Percentiles rank a stretch among this genome's conserved stretches.
phyloP scores from a whole-genome alignment of 108 stramenopile species.

The Asterionellopsis glacialis region DNA sequence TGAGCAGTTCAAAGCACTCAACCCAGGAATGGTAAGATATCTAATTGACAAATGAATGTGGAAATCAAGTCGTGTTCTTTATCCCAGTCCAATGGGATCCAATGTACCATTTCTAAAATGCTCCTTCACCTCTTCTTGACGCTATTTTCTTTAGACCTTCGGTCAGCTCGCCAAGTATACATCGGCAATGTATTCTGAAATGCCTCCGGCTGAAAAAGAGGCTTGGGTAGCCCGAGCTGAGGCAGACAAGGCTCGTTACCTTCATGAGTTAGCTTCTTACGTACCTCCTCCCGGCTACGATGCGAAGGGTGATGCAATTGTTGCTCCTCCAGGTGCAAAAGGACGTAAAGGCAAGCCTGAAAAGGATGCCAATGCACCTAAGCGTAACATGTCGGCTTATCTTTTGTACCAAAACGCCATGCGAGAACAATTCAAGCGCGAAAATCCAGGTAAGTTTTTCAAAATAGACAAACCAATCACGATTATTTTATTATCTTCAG shows the following conservation, averaged over 20 bases:
- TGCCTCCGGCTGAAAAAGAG: slow-evolving; percentile 72
- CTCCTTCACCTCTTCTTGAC: no score
- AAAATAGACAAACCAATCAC: not conserved
- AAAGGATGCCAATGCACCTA: slow-evolving; percentile 87
- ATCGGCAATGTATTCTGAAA: slow-evolving; percentile 79
- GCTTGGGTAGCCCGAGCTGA: slow-evolving; percentile 73
- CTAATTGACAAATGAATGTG: not conserved
- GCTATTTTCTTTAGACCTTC: slow-evolving; percentile 36
- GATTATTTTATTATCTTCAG: not conserved
- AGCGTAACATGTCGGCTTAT: slow-evolving; percentile 86
- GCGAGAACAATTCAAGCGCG: slow-evolving; percentile 80
- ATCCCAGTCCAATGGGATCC: no score
- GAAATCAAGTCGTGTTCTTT: no score
- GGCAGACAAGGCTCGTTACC: slow-evolving; percentile 79
- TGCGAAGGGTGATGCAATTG: slow-evolving; percentile 76
- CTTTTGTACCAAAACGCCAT: slow-evolving; percentile 85
- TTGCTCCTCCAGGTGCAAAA: slow-evolving; percentile 34
- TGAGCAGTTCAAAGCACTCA: slow-evolving; percentile 73
- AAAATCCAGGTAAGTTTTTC: slow-evolving; percentile 35
- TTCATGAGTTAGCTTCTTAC: slow-evolving; percentile 68
- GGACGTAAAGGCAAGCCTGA: slow-evolving; percentile 48
- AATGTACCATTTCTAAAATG: no score
- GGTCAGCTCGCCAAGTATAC: slow-evolving; percentile 84
- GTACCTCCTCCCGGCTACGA: slow-evolving; percentile 78
- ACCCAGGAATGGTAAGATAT: slow-evolving; percentile 49